Evolutionary conservation across 2,329 filamentous ascomycete species (phyloP).

Genomic region (Fusarium sp.): DNA sequence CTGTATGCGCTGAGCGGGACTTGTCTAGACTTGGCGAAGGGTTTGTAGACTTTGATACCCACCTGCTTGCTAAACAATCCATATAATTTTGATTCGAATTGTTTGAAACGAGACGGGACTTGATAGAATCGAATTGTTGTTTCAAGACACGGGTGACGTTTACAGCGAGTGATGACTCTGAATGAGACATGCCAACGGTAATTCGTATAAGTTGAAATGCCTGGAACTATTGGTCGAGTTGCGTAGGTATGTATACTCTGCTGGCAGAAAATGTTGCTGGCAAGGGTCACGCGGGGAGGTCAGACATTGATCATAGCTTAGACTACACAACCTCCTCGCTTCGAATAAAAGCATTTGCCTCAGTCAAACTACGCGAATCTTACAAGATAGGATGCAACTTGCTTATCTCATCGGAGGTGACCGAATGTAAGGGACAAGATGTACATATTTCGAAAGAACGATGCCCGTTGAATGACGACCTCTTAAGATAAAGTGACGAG

Average conservation of each 20-base stretch:
- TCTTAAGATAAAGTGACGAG: slow-evolving; percentile 17
- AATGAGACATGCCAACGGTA: background rate
- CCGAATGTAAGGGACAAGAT: slow-evolving; percentile 8
- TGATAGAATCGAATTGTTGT: slow-evolving; percentile 2
- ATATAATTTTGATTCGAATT: slow-evolving; percentile 9
- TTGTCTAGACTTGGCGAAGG: slow-evolving; percentile 29
- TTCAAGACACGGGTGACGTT: background rate
- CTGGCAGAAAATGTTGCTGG: background rate
- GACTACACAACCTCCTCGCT: background rate
- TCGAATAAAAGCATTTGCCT: background rate
- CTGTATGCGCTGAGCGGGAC: slow-evolving; percentile 31
- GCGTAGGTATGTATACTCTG: background rate
- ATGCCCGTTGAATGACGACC: slow-evolving; percentile 4
- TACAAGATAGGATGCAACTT: slow-evolving; percentile 3
- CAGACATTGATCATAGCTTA: slow-evolving; percentile 1
- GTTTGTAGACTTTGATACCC: slow-evolving; percentile 42
- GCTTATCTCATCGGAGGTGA: slow-evolving; percentile 13
- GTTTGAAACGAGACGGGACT: slow-evolving; percentile 33
- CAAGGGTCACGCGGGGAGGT: slow-evolving; percentile 18
- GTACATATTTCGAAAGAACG: slow-evolving; percentile 8
- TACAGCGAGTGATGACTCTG: background rate
- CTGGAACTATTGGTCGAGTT: background rate
- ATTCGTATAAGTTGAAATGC: background rate
- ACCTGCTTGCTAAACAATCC: slow-evolving; percentile 24
- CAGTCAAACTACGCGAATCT: background rate